phyloP scores from a whole-genome alignment of 805 yeast genomes.

The Millerozyma miso region DNA sequence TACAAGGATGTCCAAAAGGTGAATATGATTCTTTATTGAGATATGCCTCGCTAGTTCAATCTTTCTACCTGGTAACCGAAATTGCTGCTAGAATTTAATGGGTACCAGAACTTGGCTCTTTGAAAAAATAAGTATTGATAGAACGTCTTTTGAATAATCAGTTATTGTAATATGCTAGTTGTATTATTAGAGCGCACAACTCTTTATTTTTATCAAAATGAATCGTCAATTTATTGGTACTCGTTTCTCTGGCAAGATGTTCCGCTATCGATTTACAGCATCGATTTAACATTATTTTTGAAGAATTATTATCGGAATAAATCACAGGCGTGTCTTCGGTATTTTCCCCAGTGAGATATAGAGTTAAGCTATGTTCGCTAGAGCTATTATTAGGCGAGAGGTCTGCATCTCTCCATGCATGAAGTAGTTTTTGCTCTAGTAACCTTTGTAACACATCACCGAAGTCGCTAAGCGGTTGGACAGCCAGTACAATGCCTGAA shows the following conservation, averaged over 20 bases:
- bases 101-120: too few species aligned
- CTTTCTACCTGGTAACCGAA: slow-evolving; percentile 14
- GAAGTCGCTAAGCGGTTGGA: slow-evolving; percentile 8
- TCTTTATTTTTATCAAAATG: slow-evolving; percentile 12
- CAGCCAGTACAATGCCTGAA: slow-evolving; percentile 7
- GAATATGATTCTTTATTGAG: slow-evolving; percentile 13
- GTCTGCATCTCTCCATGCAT: slow-evolving; percentile 4
- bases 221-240: slow-evolving; percentile 8
- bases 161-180: slow-evolving; percentile 3
- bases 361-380: slow-evolving; percentile 5
- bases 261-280: slow-evolving; percentile 3
- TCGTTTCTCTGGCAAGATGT: slow-evolving; percentile 5
- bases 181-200: slow-evolving; percentile 12
- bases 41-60: slow-evolving; percentile 18
- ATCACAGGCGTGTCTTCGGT: slow-evolving; percentile 2
- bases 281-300: slow-evolving; percentile 13
- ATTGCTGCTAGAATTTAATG: slow-evolving; percentile 14
- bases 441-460: slow-evolving; percentile 5
- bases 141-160: too few species aligned
- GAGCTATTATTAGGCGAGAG: not conserved
- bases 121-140: too few species aligned
- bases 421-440: slow-evolving; percentile 12
- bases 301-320: slow-evolving; percentile 5
- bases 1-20: slow-evolving; percentile 9
- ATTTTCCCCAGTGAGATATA: slow-evolving; percentile 7